Evolutionary conservation across 2,329 filamentous ascomycete species (phyloP).

Genomic region (Neonectria neomacrospora): DNA sequence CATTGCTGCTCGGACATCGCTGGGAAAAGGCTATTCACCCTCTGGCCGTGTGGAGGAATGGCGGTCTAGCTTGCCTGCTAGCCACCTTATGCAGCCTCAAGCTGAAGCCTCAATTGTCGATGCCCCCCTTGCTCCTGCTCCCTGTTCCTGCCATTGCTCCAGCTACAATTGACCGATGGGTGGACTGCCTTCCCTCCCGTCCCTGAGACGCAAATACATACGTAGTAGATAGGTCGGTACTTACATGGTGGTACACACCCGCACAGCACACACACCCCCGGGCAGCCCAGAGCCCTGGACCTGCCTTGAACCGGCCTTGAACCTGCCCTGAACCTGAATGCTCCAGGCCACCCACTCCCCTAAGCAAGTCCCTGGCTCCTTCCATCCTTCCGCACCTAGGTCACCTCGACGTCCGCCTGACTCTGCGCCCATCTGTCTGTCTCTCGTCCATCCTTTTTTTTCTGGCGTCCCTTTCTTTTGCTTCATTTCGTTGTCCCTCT

Average conservation of each 20-base stretch:
- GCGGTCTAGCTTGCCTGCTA: background rate
- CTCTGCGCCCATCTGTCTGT: conserved; percentile 20
- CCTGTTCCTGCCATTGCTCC: conserved; percentile 9
- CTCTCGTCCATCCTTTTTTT: conserved; percentile 14
- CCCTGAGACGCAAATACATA: background rate
- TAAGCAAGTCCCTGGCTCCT: conserved; percentile 18
- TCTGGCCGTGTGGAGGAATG: background rate
- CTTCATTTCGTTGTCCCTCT: conserved; percentile 43
- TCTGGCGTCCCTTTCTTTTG: conserved; percentile 24
- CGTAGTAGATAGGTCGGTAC: no score
- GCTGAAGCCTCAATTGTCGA: conserved; percentile 1
- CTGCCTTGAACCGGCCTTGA: background rate
- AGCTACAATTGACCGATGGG: background rate
- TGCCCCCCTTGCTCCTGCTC: conserved; percentile 12
- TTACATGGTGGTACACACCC: no score
- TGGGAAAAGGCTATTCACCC: conserved; percentile 5
- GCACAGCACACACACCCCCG: conserved; percentile 11
- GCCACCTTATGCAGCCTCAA: background rate
- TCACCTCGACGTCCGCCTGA: background rate
- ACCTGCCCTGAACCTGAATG: conserved; percentile 12
- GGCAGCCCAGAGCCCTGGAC: background rate
- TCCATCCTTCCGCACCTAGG: conserved; percentile 4
- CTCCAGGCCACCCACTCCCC: conserved; percentile 7
- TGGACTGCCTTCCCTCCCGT: background rate
- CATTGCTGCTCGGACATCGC: background rate